Base-by-base conservation (phyloP, 176 grass and related monocot genomes). In the Lolium perenne region DNA sequence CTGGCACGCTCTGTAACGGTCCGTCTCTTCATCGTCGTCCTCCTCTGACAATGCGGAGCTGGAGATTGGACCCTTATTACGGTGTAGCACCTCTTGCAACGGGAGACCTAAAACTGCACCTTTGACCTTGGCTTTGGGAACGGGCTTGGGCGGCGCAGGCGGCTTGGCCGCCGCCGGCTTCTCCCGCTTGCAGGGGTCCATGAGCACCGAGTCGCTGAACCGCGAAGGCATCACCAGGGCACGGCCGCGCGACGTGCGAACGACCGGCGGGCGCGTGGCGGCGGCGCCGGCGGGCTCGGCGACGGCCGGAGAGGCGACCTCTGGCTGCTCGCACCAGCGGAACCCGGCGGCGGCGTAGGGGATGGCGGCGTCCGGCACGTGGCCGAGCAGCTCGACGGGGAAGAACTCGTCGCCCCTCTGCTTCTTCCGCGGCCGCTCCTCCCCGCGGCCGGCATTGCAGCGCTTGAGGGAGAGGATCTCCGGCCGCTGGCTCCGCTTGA, bases 121-220 rank as follows among this genome's bases (percentile, higher is more conserved):
- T 56, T 56, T 56, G 18, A 67, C 38, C 77, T 87, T 72, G 13
- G 48, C 89, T 86, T 72, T 76, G 60, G 61, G 79, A 29, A 76
- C 74, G 38, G 63, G 48, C 53, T 92, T 94, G 58, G 71, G 40
- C 63, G 65, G 56, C 18, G 23, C 47, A 35, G 68, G 58, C 20
- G 75, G 76, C 68, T 84, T 91, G 11, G 9, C 81, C 3, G 26
- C 26, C 26, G 26, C 2, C 2, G 81, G 89, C 69, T 91, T 98
- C 64, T 98, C 96, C 86, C 91, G 95, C 92, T 94, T 98, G 90
- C 86, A 91, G 25, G 96, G 93, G 86, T 98, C 93, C 11, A 91
- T 84, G 47, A 98, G 90, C 60, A 98, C 96, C 10, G 96, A 98
- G 48, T 98, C 93, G 55, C 94, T 98, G 82, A 92, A 98, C 81